Conservation (phyloP, 768 basidiomycete genomes). For the Leccinellum luteum region DNA sequence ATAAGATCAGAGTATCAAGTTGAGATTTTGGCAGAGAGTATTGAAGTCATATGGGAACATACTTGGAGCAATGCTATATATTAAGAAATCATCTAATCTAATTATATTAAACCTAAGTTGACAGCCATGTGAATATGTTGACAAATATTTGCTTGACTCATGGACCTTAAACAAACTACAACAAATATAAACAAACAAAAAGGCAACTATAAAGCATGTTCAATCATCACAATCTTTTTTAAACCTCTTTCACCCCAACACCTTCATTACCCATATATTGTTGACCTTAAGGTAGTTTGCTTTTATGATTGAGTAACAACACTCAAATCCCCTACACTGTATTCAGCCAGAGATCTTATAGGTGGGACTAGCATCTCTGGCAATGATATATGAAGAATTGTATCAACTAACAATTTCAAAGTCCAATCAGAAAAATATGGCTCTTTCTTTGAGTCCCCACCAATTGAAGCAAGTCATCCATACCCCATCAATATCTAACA, state of each 20-base stretch:
- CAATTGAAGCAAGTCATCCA: slow-evolving; percentile 4
- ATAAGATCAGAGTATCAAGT: too few species aligned
- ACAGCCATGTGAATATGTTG: neutral
- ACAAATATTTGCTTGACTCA: neutral
- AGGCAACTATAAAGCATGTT: neutral
- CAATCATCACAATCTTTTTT: neutral
- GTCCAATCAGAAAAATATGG: slow-evolving; percentile 7
- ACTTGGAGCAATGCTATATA: too few species aligned
- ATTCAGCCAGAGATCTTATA: neutral
- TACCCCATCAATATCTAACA: neutral
- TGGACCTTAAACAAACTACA: neutral
- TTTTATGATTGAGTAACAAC: neutral
- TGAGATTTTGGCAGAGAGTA: too few species aligned
- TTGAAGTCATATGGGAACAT: too few species aligned
- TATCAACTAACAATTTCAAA: neutral
- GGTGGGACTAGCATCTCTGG: neutral
- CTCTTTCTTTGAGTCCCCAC: slow-evolving; percentile 18
- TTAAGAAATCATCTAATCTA: neutral
- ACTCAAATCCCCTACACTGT: neutral
- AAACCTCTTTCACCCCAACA: neutral
- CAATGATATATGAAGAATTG: neutral
- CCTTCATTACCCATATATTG: neutral
- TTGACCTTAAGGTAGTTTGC: neutral
- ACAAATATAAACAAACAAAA: neutral
- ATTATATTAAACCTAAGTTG: neutral